Base-by-base conservation (phyloP, 345 rosid species). In the Brassica cretica region DNA sequence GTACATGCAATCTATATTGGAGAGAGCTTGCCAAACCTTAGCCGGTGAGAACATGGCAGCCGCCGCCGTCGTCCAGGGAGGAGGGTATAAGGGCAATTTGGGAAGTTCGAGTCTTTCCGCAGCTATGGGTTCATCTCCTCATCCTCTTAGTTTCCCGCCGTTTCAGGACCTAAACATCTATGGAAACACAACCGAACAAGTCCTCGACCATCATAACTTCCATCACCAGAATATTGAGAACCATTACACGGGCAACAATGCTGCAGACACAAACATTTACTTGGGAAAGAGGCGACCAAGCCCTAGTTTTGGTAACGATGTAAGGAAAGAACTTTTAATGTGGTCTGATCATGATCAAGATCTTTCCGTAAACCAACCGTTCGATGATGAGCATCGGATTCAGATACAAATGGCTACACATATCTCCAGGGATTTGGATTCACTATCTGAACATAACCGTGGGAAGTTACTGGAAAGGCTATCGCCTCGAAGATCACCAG, bases 101-200 rank as follows among this genome's bases (percentile, higher is more conserved):
- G 89, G 83, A 72, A 85, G 82, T 83, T 88, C 83, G 14, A 89
- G 85, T 77, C 79, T 78, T 78, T 68, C 84, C 29, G 84, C 83
- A 21, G 75, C 83, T 32, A 87, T 37, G 83, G 85, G 49, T 37
- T 81, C 79, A 70, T 12, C 15, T 11, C 49, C 14, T 12, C 77
- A 78, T 73, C 73, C 89, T 62, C 92, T 91, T 64, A 89, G 76
- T 78, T 93, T 96, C 71, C 92, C 97, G 32, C 84, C 82, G 18
- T 91, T 93, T 78, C 99, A 96, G 84, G 98, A 96, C 86, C 96
- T 93, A 61, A 93, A 91, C 86, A 84, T 95, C 4, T 93, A 95
- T 41, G 93, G 92, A 32, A 85, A 85, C 49, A 83, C 81, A 10
- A 56, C 71, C 8, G 78, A 86, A 8, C 87, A 86, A 73, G 84